A percentile compares a stretch with the other conserved stretches of the same genome.
phyloP scores from a whole-genome alignment of 139 green algal species.

The Coelastrella sp. region DNA sequence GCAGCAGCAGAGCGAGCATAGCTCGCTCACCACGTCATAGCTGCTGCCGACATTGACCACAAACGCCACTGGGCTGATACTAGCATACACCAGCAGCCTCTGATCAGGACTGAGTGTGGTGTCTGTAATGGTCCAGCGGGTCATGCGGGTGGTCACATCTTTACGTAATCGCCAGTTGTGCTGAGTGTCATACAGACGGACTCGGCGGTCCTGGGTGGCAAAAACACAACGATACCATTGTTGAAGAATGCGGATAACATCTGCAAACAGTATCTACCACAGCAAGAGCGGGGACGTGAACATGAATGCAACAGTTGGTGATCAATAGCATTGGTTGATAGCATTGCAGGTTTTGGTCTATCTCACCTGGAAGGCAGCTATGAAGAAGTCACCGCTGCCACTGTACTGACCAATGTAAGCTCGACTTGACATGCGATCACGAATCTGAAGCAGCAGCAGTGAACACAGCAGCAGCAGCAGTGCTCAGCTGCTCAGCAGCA shows the following conservation, averaged over 20 bases:
- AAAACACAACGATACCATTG: not conserved
- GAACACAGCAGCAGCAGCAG: not conserved
- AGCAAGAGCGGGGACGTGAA: too few relatives aligned
- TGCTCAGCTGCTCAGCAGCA: not conserved
- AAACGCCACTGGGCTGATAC: slow-evolving; percentile 79
- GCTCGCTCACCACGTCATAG: slow-evolving; percentile 53
- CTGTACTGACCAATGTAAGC: slow-evolving; percentile 96
- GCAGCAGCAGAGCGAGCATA: not conserved
- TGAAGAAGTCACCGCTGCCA: slow-evolving; percentile 82
- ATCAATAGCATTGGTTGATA: slow-evolving; percentile 3
- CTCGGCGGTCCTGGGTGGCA: slow-evolving; percentile 68
- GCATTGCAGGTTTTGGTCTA: too few relatives aligned
- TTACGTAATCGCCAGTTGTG: slow-evolving; percentile 79
- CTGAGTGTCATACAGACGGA: slow-evolving; percentile 82
- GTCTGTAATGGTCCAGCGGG: slow-evolving; percentile 87
- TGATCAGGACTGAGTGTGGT: slow-evolving; percentile 83
- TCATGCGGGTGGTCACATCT: slow-evolving; percentile 75
- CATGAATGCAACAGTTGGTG: not conserved
- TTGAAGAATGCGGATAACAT: too few relatives aligned
- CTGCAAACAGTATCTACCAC: too few relatives aligned
- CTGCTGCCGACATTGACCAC: slow-evolving; percentile 65
- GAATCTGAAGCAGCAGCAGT: slow-evolving; percentile 46
- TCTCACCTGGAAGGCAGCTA: slow-evolving; percentile 81
- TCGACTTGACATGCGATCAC: slow-evolving; percentile 73
- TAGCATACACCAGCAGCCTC: slow-evolving; percentile 83